Base-by-base conservation (phyloP, 1,139 yeast species). In the Candida sp. region DNA sequence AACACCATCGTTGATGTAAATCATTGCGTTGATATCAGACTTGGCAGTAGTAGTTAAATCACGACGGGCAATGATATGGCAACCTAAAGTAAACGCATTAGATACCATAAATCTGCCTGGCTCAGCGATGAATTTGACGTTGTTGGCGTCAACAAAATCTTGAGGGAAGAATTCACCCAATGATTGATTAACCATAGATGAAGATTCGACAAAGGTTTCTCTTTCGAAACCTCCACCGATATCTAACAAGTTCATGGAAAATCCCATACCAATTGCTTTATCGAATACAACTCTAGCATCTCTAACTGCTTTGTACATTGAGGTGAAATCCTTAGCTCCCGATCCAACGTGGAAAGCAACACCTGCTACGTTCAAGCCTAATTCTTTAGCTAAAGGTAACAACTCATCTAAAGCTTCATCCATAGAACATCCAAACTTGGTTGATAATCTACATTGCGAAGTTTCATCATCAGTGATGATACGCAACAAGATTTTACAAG, bases 311-410 rank as follows among this genome's bases (percentile, higher is more conserved):
- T 79, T 79, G 48, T 72, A 73, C 53, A 88, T 78, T 7, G 95
- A 78, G 39, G 70, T 66, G 47, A 84, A 78, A 60, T 89, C 96
- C 45, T 79, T 80, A 22, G 97, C 95, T 38, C 98, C 98, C 2
- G 96, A 87, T 1, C 99, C 99, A 46, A 91, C 90, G 62, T 93
- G 99, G 77, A 93, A 93, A 6, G 97, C 91, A 35, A 90, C 93
- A 38, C 99, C 99, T 25, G 70, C 80, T 34, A 91, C 77, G 45
- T 79, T 67, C 54, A 93, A 73, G 2, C 71, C 80, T 46, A 89
- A 68, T 44, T 75, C 74, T 46, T 75, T 68, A 33, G 96, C 95
- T 48, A 77, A 64, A 5, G 78, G 73, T 52, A 93, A 73, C 56
- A 93, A 70, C 44, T 66, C 69, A 25, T 67, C 58, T 38, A 71